Base-by-base conservation (phyloP, 352 stramenopile genomes). In the Blastocystis sp. region DNA sequence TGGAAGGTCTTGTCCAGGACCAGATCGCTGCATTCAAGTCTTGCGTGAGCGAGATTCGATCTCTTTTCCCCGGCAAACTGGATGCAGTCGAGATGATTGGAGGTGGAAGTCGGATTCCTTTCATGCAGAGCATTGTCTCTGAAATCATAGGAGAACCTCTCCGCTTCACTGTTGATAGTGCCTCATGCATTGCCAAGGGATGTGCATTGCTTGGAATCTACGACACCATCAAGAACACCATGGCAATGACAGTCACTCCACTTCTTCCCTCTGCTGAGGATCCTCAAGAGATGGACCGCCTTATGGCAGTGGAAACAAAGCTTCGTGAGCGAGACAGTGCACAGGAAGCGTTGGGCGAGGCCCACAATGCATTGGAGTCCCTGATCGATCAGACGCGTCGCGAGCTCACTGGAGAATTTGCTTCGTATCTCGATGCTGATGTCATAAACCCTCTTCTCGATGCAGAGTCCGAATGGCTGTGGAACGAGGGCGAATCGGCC, bases 401-500 rank as follows among this genome's bases (percentile, higher is more conserved):
- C 41, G 92, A 91, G 20, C 94, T 94, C 87, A 92, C 94, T 84
- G 92, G 93, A 76, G 90, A 93, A 41, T 61, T 68, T 43, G 50
- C 6, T 13, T 59, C 62, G 29, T 93, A 95, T 79, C 91, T 97
- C 53, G 92, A 96, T 68, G 88, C 76, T 2, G 87, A 76, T 0
- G 90, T 90, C 59, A 69, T 97, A 45, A 93, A 93, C 63, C 92
- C 92, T 37, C 79, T 96, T 2, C 90, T 97, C 53, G 92, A 95
- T 18, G 93, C 92, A 11, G 93, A 94, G 7, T 94, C 96, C 76
- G 93, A 97, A 89, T 97, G 94, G 94, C 94, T 97, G 45, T 96
- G 95, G 76, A 94, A 97, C 41, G 93, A 96, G 82, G 92, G 93
- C 0, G 93, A 96, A 82, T 84, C 91, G 61, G 94, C 93, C 53